Conservation (phyloP, 371 early-diverging fungal genomes). For the Parasitella parasitica region DNA sequence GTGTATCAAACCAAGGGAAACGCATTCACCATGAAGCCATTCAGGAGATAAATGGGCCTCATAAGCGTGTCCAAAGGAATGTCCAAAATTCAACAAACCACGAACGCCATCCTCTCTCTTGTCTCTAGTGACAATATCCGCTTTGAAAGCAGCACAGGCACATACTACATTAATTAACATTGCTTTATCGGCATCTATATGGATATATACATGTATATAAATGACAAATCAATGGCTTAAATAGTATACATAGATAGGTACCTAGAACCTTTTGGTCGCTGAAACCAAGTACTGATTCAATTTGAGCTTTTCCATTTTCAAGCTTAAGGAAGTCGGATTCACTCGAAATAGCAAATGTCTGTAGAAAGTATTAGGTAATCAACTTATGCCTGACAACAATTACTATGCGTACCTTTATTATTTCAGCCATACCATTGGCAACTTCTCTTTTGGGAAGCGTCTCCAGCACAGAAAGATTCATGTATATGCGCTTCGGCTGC, state of each 20-base stretch:
- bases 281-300: constrained; percentile 48
- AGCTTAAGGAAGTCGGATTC: constrained; percentile 78
- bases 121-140: constrained; percentile 89
- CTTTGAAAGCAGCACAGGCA: constrained; percentile 86
- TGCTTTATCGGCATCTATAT: background rate
- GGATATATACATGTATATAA: background rate
- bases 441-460: constrained; percentile 90
- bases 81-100: constrained; percentile 93
- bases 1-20: constrained; percentile 88
- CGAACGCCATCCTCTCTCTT: constrained; percentile 91
- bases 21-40: constrained; percentile 93
- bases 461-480: constrained; percentile 76
- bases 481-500: constrained; percentile 88
- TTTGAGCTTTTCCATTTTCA: constrained; percentile 71
- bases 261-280: constrained; percentile 14
- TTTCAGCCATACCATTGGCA: constrained; percentile 95
- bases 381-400: background rate
- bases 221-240: constrained; percentile 18
- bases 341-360: constrained; percentile 89
- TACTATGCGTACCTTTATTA: constrained; percentile 67
- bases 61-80: constrained; percentile 92
- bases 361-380: background rate
- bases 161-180: constrained; percentile 67
- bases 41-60: constrained; percentile 87
- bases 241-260: background rate